Percentiles rank a stretch among this genome's conserved stretches.
These are phyloP conservation scores for Arthrobotrys iridis DNA, from an alignment of 2,329 filamentous ascomycete species.

Conservation along the genomic window DNA sequence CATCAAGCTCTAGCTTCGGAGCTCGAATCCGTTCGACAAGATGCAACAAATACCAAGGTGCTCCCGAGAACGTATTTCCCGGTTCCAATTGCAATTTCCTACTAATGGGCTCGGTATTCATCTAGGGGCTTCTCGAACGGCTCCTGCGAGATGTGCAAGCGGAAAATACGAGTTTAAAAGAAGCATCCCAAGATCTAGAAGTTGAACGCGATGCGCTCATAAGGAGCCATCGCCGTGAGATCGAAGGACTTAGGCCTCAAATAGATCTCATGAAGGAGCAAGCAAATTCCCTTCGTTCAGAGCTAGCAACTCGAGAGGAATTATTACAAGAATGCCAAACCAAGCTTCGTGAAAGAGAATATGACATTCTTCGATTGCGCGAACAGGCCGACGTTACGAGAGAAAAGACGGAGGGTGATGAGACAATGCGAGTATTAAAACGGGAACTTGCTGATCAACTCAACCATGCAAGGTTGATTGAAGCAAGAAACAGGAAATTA, in stretches of 20 bases:
- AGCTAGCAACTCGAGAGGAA: neutral
- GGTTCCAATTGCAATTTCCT: neutral
- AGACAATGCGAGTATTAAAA: slow-evolving; percentile 85
- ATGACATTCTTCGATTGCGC: slow-evolving; percentile 27
- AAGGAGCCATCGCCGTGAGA: slow-evolving; percentile 21
- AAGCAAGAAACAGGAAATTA: slow-evolving; percentile 82
- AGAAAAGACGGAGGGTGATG: slow-evolving; percentile 84
- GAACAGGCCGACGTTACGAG: slow-evolving; percentile 68
- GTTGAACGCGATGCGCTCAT: slow-evolving; percentile 2
- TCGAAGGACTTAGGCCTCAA: slow-evolving; percentile 35
- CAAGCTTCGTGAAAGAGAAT: slow-evolving; percentile 29
- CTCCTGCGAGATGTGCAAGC: slow-evolving; percentile 28
- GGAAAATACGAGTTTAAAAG: slow-evolving; percentile 23
- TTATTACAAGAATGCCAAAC: slow-evolving; percentile 17
- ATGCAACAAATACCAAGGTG: slow-evolving; percentile 36
- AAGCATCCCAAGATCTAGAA: slow-evolving; percentile 37
- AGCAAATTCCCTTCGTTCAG: slow-evolving; percentile 4
- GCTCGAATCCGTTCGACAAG: slow-evolving; percentile 39
- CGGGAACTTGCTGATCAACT: slow-evolving; percentile 91
- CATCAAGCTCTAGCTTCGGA: slow-evolving; percentile 30
- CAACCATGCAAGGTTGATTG: slow-evolving; percentile 84
- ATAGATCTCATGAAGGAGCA: slow-evolving; percentile 11
- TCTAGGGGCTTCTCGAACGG: slow-evolving; percentile 23
- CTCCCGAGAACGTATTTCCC: neutral
- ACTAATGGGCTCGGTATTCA: neutral